Evolutionary conservation across 176 grass and related monocot species (phyloP).

Genomic region (Oryza glaberrima): DNA sequence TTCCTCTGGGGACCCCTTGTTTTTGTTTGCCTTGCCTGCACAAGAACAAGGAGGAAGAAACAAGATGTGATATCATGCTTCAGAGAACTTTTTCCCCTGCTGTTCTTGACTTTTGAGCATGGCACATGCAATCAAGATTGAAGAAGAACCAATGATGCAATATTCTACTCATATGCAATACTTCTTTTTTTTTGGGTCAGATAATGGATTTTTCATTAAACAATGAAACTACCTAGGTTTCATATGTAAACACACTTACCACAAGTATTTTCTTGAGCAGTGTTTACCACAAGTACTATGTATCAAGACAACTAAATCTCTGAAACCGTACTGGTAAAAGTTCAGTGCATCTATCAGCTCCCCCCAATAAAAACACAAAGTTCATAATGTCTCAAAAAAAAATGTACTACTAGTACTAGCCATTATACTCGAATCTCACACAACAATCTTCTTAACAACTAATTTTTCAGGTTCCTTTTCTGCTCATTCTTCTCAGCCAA

Average conservation of each 20-base stretch:
- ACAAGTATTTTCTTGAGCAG: neutral
- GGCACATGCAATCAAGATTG: constrained; percentile 15
- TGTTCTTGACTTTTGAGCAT: neutral
- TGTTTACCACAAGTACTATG: neutral
- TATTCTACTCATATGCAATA: neutral
- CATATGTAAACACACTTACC: neutral
- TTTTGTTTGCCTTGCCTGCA: constrained; percentile 46
- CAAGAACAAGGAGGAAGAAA: constrained; percentile 41
- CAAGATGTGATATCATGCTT: constrained; percentile 36
- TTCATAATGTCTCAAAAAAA: no score
- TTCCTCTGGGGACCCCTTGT: constrained; percentile 40
- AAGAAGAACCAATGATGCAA: neutral
- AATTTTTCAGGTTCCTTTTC: neutral
- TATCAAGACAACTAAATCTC: neutral
- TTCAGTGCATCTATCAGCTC: neutral
- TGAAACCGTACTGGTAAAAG: neutral
- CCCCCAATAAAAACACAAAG: neutral
- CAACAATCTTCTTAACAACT: neutral
- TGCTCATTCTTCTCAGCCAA: neutral
- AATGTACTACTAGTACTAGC: no score
- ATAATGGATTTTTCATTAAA: no score
- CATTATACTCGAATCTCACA: no score
- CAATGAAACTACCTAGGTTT: no score
- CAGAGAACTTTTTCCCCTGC: constrained; percentile 34
- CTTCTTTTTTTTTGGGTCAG: no score